A percentile compares a stretch with the other conserved stretches of the same genome.
These are phyloP conservation scores for Fusarium burgessii DNA, from an alignment of 2,329 filamentous ascomycete genomes.

Conservation along the genomic window DNA sequence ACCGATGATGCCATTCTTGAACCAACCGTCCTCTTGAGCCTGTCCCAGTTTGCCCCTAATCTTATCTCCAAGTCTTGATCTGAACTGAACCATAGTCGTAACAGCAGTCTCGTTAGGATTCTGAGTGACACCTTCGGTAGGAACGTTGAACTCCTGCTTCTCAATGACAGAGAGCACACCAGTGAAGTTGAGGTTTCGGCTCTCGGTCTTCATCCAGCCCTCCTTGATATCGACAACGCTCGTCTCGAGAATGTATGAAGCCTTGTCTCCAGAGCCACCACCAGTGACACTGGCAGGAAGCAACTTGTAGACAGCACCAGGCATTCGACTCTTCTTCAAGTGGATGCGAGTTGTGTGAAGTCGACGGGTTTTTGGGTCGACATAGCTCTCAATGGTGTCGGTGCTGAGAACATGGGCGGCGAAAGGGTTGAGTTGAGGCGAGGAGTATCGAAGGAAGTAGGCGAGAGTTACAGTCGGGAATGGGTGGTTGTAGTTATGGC, in stretches of 20 bases:
- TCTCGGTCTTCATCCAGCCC: constrained; percentile 87
- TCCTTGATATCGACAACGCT: constrained; percentile 82
- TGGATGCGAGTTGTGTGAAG: constrained; percentile 84
- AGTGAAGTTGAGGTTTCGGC: constrained; percentile 84
- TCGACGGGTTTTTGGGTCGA: constrained; percentile 79
- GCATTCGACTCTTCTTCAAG: constrained; percentile 83
- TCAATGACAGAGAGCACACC: constrained; percentile 84
- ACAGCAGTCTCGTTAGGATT: constrained; percentile 69
- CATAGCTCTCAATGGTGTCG: constrained; percentile 80
- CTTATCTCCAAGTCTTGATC: constrained; percentile 77
- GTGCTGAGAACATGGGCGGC: constrained; percentile 84
- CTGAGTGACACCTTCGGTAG: constrained; percentile 46
- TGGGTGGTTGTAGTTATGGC: constrained; percentile 81
- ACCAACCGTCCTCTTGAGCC: constrained; percentile 61
- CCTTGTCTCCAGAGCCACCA: constrained; percentile 72
- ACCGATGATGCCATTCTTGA: constrained; percentile 62
- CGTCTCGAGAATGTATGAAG: constrained; percentile 83
- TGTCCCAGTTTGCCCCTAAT: constrained; percentile 67
- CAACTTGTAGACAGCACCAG: constrained; percentile 79
- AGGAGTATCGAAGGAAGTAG: constrained; percentile 89
- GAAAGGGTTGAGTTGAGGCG: constrained; percentile 78
- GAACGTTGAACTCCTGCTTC: constrained; percentile 73
- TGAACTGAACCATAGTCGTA: constrained; percentile 78
- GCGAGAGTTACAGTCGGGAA: constrained; percentile 88
- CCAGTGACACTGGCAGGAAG: constrained; percentile 78